Conservation (phyloP, 805 yeast genomes). For the Nakazawaea ernobii region DNA sequence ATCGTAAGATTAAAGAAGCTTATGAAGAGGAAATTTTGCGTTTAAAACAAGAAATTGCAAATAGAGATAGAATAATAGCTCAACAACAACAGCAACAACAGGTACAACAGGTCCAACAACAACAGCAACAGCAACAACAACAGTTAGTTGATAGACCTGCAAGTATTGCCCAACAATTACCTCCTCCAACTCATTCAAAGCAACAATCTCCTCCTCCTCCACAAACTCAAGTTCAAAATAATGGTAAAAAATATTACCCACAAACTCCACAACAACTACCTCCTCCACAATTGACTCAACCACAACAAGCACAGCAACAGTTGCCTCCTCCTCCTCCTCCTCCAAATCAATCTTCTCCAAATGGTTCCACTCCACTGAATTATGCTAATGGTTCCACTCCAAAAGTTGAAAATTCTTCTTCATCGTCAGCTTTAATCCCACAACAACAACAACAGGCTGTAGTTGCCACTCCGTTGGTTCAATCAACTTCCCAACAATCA, state of each 20-base stretch:
- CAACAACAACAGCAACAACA: conserved; percentile 35
- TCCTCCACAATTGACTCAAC: conserved; percentile 27
- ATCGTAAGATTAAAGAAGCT: conserved; percentile 90
- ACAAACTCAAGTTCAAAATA: conserved; percentile 10
- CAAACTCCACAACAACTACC: conserved; percentile 28
- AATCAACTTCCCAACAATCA: neutral
- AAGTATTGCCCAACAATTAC: conserved; percentile 13
- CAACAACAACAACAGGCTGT: conserved; percentile 17
- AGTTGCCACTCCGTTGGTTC: conserved; percentile 17
- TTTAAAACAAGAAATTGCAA: conserved; percentile 80
- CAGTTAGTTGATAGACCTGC: conserved; percentile 10
- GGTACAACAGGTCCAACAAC: conserved; percentile 37
- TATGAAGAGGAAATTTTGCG: conserved; percentile 90
- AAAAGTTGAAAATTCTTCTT: conserved; percentile 6
- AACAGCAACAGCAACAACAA: conserved; percentile 26
- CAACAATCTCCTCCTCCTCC: conserved; percentile 26
- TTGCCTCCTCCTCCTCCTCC: conserved; percentile 17
- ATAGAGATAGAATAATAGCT: conserved; percentile 58
- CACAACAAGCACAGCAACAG: conserved; percentile 17
- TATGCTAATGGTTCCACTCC: conserved; percentile 11
- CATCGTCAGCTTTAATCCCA: too few species aligned
- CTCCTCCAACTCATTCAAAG: conserved; percentile 22
- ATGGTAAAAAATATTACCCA: conserved; percentile 13
- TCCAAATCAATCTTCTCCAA: conserved; percentile 14
- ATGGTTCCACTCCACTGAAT: conserved; percentile 14